Base-by-base conservation (phyloP, 257 asterid genomes). In the Pogostemon cablin region DNA sequence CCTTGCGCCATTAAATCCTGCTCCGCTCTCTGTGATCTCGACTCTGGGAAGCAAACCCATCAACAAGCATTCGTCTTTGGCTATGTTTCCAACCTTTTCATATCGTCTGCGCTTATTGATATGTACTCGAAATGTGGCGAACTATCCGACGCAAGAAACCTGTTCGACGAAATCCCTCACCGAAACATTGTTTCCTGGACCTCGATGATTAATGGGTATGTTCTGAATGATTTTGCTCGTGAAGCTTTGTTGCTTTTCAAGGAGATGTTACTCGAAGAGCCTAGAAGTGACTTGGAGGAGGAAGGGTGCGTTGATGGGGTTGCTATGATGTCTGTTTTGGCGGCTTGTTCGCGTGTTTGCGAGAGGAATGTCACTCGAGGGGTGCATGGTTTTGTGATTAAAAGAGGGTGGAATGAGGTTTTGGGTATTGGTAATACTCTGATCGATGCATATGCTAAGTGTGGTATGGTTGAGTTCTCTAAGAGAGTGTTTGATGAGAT, bases 181-280 rank as follows among this genome's bases (percentile, higher is more conserved):
- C 80, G 88, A 87, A 95, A 95, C 68, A 84, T 88, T 38, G 98
- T 95, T 42, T 91, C 93, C n/a, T 91, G 99, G 98, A 91, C 98
- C 46, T 86, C 97, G 12, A 86, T 95, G 91, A 87, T 95, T 65
- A 85, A 80, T 39, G 99, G 98, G 2, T 89, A 85, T 50, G 88
- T 86, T 56, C 90, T 84, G 53, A 91, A 90, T 55, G 83, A 62
- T 9, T 78, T 62, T 7, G 62, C 91, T 8, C 82, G 78, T 49
- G 91, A 91, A 43, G 98, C 96, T 0, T 79, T 95, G 64, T 63
- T 80, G 75, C 89, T 91, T 34, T 95, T 91, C 68, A 89, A 91
- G 72, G 83, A 80, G 68, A 84, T 74, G 48, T 81, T 93, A 71
- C 69, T 46, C 47, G 90, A 81, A 42, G 95, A 86, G 62, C 65